Evolutionary conservation across 148 eudicot species (phyloP), one percentile per base, ranked within the genome.

Genomic region (Persicaria tinctoria): DNA sequence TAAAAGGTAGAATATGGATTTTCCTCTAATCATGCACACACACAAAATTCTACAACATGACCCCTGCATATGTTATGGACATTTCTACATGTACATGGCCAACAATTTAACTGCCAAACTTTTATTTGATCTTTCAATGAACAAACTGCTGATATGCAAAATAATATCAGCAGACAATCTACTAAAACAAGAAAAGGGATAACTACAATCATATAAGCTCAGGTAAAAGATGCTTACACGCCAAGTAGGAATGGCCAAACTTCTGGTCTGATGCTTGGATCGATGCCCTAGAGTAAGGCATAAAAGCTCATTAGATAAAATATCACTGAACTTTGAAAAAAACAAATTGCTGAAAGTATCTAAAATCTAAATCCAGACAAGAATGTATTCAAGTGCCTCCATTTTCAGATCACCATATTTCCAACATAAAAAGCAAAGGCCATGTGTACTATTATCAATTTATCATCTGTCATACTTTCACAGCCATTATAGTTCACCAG

Each of bases 231-330:
- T 74, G 79, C 98, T 94, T 91, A 94, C 98, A 94, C 96, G 70
- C 97, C 99, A 73, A 92, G 99, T 59, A 96, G 97, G 82, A 96
- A 96, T 57, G 95, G 99, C 99, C 99, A 96, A 86, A 92, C 99
- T 79, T 96, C 99, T 17, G 88, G 84, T 82, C 97, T 87, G 73
- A 96, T 83, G 76, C 86, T 87, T 20, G 97, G 93, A 88, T 96
- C 94, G 83, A 92, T 82, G 66, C 98, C 98, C 98, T 94, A 76
- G 81, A 85, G 6, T 68, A 73, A 70, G 18, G 9, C 51, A 68
- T 12, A 16, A 12, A 18, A 66, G 48, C 16, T 63, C 46, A 27
- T 63, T 12, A 27, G 5, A 41, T 17, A 59, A 27, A 59, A 66
- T 44, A 44, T 23, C 11, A 60, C 4, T 60, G 0, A 23, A 8